Evolutionary conservation across 352 stramenopile species (phyloP).

Genomic region (Pythium dissimile): DNA sequence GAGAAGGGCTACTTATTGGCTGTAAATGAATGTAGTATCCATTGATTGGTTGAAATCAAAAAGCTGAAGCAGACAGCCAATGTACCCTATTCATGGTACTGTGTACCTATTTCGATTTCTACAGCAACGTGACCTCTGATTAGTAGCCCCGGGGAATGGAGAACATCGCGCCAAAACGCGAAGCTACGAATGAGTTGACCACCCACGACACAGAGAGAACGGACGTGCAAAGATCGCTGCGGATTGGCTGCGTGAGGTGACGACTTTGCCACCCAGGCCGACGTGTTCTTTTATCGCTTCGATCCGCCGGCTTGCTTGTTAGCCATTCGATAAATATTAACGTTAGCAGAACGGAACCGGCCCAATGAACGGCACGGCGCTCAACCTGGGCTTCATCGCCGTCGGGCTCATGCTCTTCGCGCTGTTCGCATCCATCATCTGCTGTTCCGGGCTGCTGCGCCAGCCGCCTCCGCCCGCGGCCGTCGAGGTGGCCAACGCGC

Average conservation of each 20-base stretch:
- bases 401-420: constrained; percentile 20
- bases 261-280: too few species aligned
- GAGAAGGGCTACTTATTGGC: too few species aligned
- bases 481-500: constrained; percentile 23
- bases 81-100: background rate
- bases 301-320: too few species aligned
- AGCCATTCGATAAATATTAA: too few species aligned
- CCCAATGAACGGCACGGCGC: constrained; percentile 14
- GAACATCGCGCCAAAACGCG: background rate
- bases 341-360: too few species aligned
- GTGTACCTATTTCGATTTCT: background rate
- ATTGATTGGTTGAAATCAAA: too few species aligned
- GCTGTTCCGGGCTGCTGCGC: constrained; percentile 17
- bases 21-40: too few species aligned
- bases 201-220: background rate
- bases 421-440: constrained; percentile 23
- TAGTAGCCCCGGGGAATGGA: background rate
- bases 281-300: too few species aligned
- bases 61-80: too few species aligned
- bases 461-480: constrained; percentile 4
- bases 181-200: background rate
- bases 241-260: background rate
- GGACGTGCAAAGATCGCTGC: background rate
- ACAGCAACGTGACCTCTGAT: background rate
- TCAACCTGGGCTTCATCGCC: constrained; percentile 16